phyloP scores from a whole-genome alignment of 805 yeast genomes.

The Suhomyces prunicola region DNA sequence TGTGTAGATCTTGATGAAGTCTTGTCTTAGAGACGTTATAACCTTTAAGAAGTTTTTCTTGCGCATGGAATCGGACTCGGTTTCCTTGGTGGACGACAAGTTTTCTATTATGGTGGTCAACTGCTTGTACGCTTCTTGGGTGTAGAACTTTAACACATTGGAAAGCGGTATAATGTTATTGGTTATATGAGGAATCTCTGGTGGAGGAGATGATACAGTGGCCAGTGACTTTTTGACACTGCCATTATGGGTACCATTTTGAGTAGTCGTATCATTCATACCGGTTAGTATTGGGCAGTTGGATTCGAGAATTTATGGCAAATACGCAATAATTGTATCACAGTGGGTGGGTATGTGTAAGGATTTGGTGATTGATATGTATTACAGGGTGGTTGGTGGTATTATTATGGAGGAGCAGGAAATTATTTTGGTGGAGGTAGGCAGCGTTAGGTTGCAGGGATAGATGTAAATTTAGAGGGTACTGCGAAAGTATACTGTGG shows the following conservation, averaged over 20 bases:
- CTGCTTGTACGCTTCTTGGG: constrained; percentile 62
- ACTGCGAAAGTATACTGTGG: neutral
- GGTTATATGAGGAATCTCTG: constrained; percentile 67
- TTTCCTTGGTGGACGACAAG: constrained; percentile 42
- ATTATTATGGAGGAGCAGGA: neutral
- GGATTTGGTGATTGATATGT: neutral
- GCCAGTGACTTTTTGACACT: neutral
- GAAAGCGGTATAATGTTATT: constrained; percentile 66
- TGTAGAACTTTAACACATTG: constrained; percentile 54
- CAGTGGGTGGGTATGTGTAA: neutral
- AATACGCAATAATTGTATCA: neutral
- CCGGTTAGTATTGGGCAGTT: neutral
- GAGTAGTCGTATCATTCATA: constrained; percentile 1
- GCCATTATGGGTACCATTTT: neutral
- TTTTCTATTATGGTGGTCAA: constrained; percentile 59
- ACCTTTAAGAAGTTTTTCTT: constrained; percentile 68
- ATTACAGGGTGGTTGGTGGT: neutral
- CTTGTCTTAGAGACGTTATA: constrained; percentile 72
- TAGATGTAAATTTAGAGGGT: too few species aligned
- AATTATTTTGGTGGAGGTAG: neutral
- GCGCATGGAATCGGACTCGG: constrained; percentile 56
- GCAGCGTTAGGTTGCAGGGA: neutral
- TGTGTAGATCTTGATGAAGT: constrained; percentile 80
- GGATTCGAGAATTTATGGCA: neutral
- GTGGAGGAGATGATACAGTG: constrained; percentile 15